These are phyloP conservation scores for Pleurotus pulmonarius DNA, from an alignment of 768 basidiomycete genomes.

Conservation along the genomic window DNA sequence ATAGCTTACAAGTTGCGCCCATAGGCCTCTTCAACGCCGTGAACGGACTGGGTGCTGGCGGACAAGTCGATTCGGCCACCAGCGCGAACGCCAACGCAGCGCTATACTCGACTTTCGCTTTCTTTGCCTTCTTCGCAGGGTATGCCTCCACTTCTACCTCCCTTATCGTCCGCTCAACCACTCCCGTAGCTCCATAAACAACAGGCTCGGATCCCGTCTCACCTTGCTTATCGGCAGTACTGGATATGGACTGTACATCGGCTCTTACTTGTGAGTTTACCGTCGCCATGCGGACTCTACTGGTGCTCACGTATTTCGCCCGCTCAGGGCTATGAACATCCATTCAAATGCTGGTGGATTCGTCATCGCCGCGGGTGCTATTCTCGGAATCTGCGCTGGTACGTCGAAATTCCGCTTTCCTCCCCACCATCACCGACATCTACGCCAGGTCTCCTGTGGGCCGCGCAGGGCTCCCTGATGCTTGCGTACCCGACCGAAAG, in stretches of 20 bases:
- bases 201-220: constrained; percentile 67
- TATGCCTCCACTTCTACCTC: constrained; percentile 16
- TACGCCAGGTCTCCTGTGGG: constrained; percentile 71
- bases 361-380: constrained; percentile 65
- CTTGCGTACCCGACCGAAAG: constrained; percentile 76
- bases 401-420: not conserved
- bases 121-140: constrained; percentile 69
- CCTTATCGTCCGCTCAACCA: not conserved
- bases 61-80: constrained; percentile 49
- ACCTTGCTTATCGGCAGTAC: constrained; percentile 73
- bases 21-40: constrained; percentile 61
- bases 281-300: not conserved
- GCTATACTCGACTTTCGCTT: constrained; percentile 54
- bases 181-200: constrained; percentile 63
- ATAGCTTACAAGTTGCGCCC: constrained; percentile 30
- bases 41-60: constrained; percentile 61
- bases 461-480: constrained; percentile 80
- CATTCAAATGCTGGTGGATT: constrained; percentile 58
- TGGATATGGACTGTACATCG: constrained; percentile 76
- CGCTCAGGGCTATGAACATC: constrained; percentile 60
- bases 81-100: constrained; percentile 55
- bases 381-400: constrained; percentile 70
- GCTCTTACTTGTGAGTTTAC: constrained; percentile 58
- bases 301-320: not conserved
- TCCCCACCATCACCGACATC: constrained; percentile 56